Evolutionary conservation across 2,329 filamentous ascomycete species (phyloP).

Genomic region (Pseudocercospora crystallina): DNA sequence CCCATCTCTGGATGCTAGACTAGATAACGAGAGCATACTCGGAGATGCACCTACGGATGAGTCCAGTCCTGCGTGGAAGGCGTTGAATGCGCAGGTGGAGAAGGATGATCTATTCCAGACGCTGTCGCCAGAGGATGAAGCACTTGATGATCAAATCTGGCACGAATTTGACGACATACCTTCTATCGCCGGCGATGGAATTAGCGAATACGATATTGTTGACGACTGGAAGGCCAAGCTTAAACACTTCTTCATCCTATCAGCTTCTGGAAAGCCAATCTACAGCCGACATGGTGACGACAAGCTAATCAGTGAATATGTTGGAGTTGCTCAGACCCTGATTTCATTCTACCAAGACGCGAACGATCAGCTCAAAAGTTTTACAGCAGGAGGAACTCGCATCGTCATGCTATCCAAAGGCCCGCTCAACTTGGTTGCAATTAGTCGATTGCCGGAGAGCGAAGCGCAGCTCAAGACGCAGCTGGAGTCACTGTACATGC

Average conservation of each 20-base stretch:
- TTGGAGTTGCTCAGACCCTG: slow-evolving; percentile 93
- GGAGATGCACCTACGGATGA: slow-evolving; percentile 65
- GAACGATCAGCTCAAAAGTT: slow-evolving; percentile 74
- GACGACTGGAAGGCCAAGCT: slow-evolving; percentile 83
- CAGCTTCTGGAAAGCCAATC: slow-evolving; percentile 93
- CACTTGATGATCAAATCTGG: slow-evolving; percentile 64
- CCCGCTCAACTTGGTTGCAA: slow-evolving; percentile 87
- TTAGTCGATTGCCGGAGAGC: slow-evolving; percentile 89
- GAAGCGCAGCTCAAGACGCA: slow-evolving; percentile 83
- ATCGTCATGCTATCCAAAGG: slow-evolving; percentile 86
- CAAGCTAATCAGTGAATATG: slow-evolving; percentile 85
- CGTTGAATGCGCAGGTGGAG: slow-evolving; percentile 63
- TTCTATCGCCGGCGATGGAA: slow-evolving; percentile 53
- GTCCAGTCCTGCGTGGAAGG: slow-evolving; percentile 67
- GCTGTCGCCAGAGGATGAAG: slow-evolving; percentile 45
- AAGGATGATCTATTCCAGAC: slow-evolving; percentile 60
- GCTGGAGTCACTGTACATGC: slow-evolving; percentile 94
- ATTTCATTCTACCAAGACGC: slow-evolving; percentile 92
- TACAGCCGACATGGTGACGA: slow-evolving; percentile 94
- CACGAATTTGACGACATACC: slow-evolving; percentile 77
- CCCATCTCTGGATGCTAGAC: slow-evolving; percentile 61
- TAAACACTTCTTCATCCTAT: slow-evolving; percentile 96
- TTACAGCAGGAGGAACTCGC: slow-evolving; percentile 80
- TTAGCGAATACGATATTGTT: slow-evolving; percentile 60
- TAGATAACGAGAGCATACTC: slow-evolving; percentile 80